Conservation (phyloP, 192 early-diverging fungal genomes). For the Backusella macrospora region DNA sequence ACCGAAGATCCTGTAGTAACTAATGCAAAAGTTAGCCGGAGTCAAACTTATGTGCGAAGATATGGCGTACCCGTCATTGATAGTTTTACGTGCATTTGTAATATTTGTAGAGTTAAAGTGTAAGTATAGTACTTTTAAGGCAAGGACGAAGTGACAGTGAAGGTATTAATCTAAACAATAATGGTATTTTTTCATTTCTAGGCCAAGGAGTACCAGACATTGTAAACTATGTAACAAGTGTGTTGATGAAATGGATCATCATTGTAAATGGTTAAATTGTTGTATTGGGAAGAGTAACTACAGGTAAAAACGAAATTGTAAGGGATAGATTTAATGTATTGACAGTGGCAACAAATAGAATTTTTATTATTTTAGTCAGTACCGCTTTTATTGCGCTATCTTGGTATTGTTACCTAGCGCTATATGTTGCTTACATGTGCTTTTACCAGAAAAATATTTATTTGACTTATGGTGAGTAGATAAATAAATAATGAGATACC, state of each 20-base stretch:
- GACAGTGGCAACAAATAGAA: slow-evolving; percentile 14
- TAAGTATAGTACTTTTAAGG: slow-evolving; percentile 19
- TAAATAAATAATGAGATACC: not conserved
- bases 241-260: slow-evolving; percentile 44
- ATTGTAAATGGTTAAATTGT: slow-evolving; percentile 44
- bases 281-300: slow-evolving; percentile 44
- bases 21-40: slow-evolving; percentile 13
- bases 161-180: not conserved
- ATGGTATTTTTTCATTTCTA: not conserved
- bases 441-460: slow-evolving; percentile 20
- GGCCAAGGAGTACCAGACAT: slow-evolving; percentile 35
- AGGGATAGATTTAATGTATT: not conserved
- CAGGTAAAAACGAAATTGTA: slow-evolving; percentile 20
- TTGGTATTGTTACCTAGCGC: slow-evolving; percentile 31
- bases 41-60: slow-evolving; percentile 35
- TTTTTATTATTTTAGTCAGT: slow-evolving; percentile 27
- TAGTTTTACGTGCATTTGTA: slow-evolving; percentile 33
- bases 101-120: slow-evolving; percentile 46
- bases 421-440: slow-evolving; percentile 16
- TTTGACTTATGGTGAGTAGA: slow-evolving; percentile 25
- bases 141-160: not conserved
- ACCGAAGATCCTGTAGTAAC: slow-evolving; percentile 38
- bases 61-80: slow-evolving; percentile 43
- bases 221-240: slow-evolving; percentile 48
- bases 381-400: slow-evolving; percentile 19